Evolutionary conservation across 352 stramenopile genomes (phyloP), one percentile per base, ranked within the genome.

Genomic region (Phytophthora pseudosyringae): DNA sequence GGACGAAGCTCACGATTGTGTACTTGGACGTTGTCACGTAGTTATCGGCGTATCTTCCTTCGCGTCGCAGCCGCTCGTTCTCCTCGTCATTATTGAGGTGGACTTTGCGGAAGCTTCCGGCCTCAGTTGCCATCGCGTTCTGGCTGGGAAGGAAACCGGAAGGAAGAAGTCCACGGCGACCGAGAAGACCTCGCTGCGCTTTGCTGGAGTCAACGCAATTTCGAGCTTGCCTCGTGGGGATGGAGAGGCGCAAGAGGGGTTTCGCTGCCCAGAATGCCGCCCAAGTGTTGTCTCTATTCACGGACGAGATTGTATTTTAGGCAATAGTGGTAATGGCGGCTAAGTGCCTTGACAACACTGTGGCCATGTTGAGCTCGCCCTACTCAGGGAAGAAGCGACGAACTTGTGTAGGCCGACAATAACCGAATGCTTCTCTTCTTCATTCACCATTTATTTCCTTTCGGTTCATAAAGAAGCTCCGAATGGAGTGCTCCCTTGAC

Each of bases 1-100:
- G 96, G 6, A 99, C 57, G 70, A 99, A 99, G 46, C 84, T 98
- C 25, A 80, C n/a, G 9, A 96, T 12, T 13, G 95, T 98, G 75
- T 99, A 99, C 80, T 97, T 98, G 72, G 85, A 93, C 40, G 93
- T 98, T 5, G 67, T 73, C 43, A 98, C 84, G 49, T 67, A 78
- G 71, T 98, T 98, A 55, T 79, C 67, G 0, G 73, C 69, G 60
- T 90, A 92, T 26, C 55, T 60, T 36, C 49, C 38, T 43, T 78
- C 67, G 7, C 63, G 60, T 15, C 76, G 76, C 31, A 92, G 63
- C 3, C 61, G 59, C 7, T 83, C 77, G 60, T 92, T 92, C 66
- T 92, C 81, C 4, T 35, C 56, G 35, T 90, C 83, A 49, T 88
- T 81, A 35, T 87, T 89, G 36, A 92, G 53, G 28, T 76, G 75